These are phyloP conservation scores for Suillus subaureus DNA, from an alignment of 768 basidiomycete genomes.

Conservation along the genomic window DNA sequence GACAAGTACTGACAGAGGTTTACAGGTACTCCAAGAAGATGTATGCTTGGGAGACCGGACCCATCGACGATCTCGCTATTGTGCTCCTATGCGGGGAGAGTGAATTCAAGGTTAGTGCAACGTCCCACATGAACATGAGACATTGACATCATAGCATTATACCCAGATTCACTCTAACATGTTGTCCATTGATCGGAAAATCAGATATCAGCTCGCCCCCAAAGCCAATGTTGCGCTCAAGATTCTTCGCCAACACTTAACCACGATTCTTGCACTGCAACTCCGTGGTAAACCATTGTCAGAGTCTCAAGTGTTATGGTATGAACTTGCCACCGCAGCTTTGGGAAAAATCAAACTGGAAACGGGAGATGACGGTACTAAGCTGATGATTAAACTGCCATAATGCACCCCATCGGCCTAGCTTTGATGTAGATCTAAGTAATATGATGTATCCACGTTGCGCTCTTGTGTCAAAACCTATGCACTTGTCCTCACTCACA, in stretches of 20 bases:
- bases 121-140: not conserved
- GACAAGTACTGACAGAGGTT: slow-evolving; percentile 10
- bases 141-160: slow-evolving; percentile 9
- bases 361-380: slow-evolving; percentile 23
- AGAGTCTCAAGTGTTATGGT: slow-evolving; percentile 69
- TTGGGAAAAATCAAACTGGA: slow-evolving; percentile 55
- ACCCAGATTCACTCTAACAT: slow-evolving; percentile 68
- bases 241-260: slow-evolving; percentile 67
- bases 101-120: slow-evolving; percentile 74
- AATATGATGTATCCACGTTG: not conserved
- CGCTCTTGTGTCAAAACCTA: not conserved
- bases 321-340: slow-evolving; percentile 64
- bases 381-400: slow-evolving; percentile 17
- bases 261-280: slow-evolving; percentile 59
- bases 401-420: not conserved
- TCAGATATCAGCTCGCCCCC: slow-evolving; percentile 68
- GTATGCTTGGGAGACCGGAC: slow-evolving; percentile 92
- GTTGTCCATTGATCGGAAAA: slow-evolving; percentile 83
- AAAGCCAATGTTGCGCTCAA: slow-evolving; percentile 83
- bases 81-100: slow-evolving; percentile 86
- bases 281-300: slow-evolving; percentile 64
- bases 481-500: not conserved
- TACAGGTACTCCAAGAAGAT: slow-evolving; percentile 90
- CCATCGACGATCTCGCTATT: slow-evolving; percentile 82
- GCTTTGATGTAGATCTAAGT: not conserved